Percentiles rank a stretch among this genome's conserved stretches.
Conservation (phyloP, 345 rosid species). For the Dimocarpus longan region DNA sequence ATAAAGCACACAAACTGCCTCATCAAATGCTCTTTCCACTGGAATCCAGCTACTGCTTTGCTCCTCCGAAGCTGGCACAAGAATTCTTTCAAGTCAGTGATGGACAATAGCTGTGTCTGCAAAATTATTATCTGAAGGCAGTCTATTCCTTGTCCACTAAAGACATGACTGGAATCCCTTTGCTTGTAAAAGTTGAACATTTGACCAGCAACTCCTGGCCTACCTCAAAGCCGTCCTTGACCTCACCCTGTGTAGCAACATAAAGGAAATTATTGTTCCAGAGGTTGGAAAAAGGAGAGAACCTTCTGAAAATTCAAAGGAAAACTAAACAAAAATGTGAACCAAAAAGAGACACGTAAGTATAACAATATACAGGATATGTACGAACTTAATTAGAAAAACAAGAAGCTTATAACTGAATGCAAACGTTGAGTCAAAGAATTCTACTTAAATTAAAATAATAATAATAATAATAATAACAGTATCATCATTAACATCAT, state of each 20-base stretch:
- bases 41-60: background rate
- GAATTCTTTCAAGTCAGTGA: background rate
- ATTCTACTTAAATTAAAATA: background rate
- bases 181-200: slow-evolving; percentile 72
- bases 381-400: background rate
- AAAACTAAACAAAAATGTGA: background rate
- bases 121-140: background rate
- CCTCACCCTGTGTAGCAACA: slow-evolving; percentile 46
- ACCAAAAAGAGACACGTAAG: background rate
- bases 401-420: background rate
- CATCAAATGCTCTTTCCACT: background rate
- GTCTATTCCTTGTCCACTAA: slow-evolving; percentile 44
- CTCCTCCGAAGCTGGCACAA: background rate
- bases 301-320: background rate
- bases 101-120: background rate
- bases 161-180: slow-evolving; percentile 81
- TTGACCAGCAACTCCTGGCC: slow-evolving; percentile 66
- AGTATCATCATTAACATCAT: background rate
- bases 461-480: background rate
- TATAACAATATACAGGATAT: background rate
- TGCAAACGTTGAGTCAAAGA: background rate
- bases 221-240: slow-evolving; percentile 42
- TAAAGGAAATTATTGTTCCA: background rate
- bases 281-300: background rate
- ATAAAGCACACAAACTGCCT: background rate